Evolutionary conservation across 2,329 filamentous ascomycete species (phyloP), one percentile per base, ranked within the genome.

Genomic region (Neopestalotiopsis rosae): DNA sequence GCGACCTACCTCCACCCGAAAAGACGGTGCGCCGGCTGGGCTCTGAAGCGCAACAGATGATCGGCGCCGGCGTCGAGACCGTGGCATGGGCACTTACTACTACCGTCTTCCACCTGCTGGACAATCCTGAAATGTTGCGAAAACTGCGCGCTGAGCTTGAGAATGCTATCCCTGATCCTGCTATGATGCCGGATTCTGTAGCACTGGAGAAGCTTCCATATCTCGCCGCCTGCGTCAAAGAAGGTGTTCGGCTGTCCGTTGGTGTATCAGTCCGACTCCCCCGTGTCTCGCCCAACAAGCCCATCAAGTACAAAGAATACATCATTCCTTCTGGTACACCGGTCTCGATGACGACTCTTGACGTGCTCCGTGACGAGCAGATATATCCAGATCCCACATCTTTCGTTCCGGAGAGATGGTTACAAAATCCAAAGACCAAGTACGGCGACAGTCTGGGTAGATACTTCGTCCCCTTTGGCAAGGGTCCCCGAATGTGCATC

Each of bases 321-420:
- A 58, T 72, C 5, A 77, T 78, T 28, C 76, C 77, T 12, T 28
- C 68, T 2, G 67, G 71, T 3, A 74, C 73, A 0, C 76, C 79
- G 1, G 74, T 81, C 10, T 76, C 76, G 14, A 78, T 79, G 77
- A 77, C 75, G 5, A 74, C 74, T 12, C 68, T 74, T 9, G 71
- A 56, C 24, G 66, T 69, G 12, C 56, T 59, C 13, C 42, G 56
- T n/a, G 61, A 70, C 52, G 57, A 69, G 61, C 14, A 49, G 17
- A 38, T 70, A 5, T 70, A 69, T 61, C 66, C 59, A 30, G 30
- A 68, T n/a, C 5, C 66, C 34, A 20, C 24, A 20, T 58, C 17
- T 2, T 70, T 68, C 61, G 30, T 45, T 10, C 68, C 68, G 12
- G 65, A 68, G 42, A 38, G 68, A n/a, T 70, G 68, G 68, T 20